Conservation (phyloP, 2,329 filamentous ascomycete species). For the Clarireedia monteithiana region DNA sequence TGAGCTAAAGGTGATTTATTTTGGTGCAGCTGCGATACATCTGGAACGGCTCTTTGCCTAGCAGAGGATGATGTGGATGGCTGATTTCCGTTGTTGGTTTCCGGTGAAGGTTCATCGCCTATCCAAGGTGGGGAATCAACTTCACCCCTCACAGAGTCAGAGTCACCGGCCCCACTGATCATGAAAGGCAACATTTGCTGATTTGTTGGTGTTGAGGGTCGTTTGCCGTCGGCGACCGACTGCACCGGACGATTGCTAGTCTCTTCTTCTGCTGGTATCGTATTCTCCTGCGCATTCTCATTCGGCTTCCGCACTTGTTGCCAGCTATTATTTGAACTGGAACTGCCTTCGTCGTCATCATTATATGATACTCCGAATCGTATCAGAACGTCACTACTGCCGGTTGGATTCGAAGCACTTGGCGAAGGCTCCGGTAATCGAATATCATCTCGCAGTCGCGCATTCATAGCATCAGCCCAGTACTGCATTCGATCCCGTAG, state of each 20-base stretch:
- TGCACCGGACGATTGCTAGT: background rate
- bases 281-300: background rate
- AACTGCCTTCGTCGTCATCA: slow-evolving; percentile 11
- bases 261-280: background rate
- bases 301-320: slow-evolving; percentile 13
- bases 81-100: background rate
- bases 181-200: too few relatives aligned
- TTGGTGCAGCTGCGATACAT: slow-evolving; percentile 41
- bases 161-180: too few relatives aligned
- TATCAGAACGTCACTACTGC: background rate
- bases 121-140: background rate
- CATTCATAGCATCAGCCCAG: slow-evolving; percentile 41
- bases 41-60: slow-evolving; percentile 47
- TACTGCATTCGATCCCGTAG: slow-evolving; percentile 50
- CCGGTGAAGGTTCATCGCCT: background rate
- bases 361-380: background rate
- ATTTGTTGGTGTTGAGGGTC: too few relatives aligned
- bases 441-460: background rate
- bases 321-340: slow-evolving; percentile 21
- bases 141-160: background rate
- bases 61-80: slow-evolving; percentile 1
- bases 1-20: slow-evolving; percentile 46
- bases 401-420: background rate
- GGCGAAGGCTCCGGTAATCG: too few relatives aligned
- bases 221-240: background rate